These are phyloP conservation scores for Trichophyton mentagrophytes DNA, from an alignment of 2,329 filamentous ascomycete genomes.

Conservation along the genomic window DNA sequence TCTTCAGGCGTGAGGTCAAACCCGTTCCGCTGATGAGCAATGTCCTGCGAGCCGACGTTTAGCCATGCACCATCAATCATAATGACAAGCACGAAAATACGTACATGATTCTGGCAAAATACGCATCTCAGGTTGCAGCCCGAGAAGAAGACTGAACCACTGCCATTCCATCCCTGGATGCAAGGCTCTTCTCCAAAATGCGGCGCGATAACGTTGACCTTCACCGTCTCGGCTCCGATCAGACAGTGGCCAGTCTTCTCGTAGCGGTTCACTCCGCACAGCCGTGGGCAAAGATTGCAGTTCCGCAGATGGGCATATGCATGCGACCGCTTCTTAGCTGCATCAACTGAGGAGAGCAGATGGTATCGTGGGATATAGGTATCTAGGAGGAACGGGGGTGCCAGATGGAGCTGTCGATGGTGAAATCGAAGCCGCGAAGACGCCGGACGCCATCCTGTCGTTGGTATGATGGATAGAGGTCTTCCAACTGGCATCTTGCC, in stretches of 20 bases:
- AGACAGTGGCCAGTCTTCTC: conserved; percentile 66
- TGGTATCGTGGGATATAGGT: conserved; percentile 64
- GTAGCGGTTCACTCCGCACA: conserved; percentile 69
- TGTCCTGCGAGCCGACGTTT: conserved; percentile 39
- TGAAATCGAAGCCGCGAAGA: neutral
- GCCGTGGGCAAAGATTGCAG: conserved; percentile 68
- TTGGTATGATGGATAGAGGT: neutral
- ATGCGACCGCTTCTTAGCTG: conserved; percentile 57
- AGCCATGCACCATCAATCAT: neutral
- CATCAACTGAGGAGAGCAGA: conserved; percentile 53
- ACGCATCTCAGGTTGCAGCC: conserved; percentile 65
- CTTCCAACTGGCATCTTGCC: neutral
- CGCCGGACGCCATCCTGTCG: neutral
- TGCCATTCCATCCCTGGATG: conserved; percentile 69
- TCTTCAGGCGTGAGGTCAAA: conserved; percentile 68
- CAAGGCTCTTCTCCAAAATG: conserved; percentile 79
- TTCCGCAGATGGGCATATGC: conserved; percentile 64
- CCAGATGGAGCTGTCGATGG: conserved; percentile 24
- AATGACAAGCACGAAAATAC: neutral
- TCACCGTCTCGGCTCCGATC: conserved; percentile 58
- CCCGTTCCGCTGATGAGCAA: conserved; percentile 67
- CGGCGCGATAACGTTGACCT: conserved; percentile 73
- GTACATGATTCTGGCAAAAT: conserved; percentile 58
- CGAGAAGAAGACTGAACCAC: conserved; percentile 68
- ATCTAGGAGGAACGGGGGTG: conserved; percentile 56